A percentile compares a stretch with the other conserved stretches of the same genome.
Evolutionary conservation across 108 stramenopile genomes (phyloP).

Genomic region (Nannochloropsis gaditana): DNA sequence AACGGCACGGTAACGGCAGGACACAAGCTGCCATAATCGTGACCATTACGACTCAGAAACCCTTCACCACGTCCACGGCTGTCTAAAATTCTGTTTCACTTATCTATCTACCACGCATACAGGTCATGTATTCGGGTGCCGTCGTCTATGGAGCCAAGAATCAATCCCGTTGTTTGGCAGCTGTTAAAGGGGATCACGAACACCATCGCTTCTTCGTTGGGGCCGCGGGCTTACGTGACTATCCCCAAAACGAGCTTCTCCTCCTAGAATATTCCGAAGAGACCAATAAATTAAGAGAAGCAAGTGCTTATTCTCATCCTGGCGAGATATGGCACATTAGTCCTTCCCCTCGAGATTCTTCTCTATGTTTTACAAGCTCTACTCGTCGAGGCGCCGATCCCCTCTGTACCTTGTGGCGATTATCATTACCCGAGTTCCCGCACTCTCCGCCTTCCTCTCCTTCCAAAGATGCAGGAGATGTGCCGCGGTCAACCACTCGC

Average conservation of each 20-base stretch:
- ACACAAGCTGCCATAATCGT: no score
- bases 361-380: slow-evolving; percentile 43
- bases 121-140: background rate
- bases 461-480: background rate
- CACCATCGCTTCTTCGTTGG: slow-evolving; percentile 40
- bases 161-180: background rate
- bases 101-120: background rate
- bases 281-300: slow-evolving; percentile 46
- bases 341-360: slow-evolving; percentile 42
- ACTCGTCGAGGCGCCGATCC: slow-evolving; percentile 27
- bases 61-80: no score
- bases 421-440: slow-evolving; percentile 25
- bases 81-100: no score
- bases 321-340: slow-evolving; percentile 52
- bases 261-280: slow-evolving; percentile 53
- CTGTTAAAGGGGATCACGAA: slow-evolving; percentile 16
- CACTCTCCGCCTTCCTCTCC: background rate
- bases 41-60: no score
- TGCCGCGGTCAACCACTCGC: background rate
- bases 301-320: slow-evolving; percentile 48
- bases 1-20: no score
- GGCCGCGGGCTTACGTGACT: slow-evolving; percentile 21
- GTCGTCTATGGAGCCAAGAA: background rate
- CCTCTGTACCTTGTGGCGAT: slow-evolving; percentile 12
- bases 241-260: slow-evolving; percentile 40